These are phyloP conservation scores for Sphagnurus paluster DNA, from an alignment of 1,284 basidiomycete genomes.

Conservation along the genomic window DNA sequence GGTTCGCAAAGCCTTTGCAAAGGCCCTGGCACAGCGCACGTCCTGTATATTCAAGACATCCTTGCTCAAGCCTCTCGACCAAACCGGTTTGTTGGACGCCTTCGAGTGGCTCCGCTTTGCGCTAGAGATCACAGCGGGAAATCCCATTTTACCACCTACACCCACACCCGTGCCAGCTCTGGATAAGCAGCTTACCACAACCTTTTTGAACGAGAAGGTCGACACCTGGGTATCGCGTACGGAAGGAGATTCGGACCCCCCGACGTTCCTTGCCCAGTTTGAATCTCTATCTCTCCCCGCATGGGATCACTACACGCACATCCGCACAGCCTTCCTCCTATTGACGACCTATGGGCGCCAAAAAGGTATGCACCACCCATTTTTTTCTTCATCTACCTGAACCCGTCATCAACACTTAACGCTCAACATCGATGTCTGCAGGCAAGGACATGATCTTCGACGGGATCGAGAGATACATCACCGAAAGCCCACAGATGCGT, in stretches of 20 bases:
- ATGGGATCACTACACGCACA: conserved; percentile 46
- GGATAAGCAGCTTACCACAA: conserved; percentile 18
- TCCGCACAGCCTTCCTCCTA: conserved; percentile 38
- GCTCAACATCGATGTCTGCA: conserved; percentile 15
- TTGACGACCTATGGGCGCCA: conserved; percentile 37
- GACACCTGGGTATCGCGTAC: conserved; percentile 33
- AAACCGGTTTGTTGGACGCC: conserved; percentile 32
- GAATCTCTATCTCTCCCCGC: conserved; percentile 30
- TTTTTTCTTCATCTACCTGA: too few species aligned
- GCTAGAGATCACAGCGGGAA: conserved; percentile 23
- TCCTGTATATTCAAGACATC: conserved; percentile 28
- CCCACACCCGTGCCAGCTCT: conserved; percentile 6
- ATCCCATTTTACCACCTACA: conserved; percentile 1
- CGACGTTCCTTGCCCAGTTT: conserved; percentile 35
- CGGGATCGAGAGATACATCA: conserved; percentile 39
- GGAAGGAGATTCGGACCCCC: conserved; percentile 27
- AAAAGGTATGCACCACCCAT: conserved; percentile 28
- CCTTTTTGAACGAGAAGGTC: conserved; percentile 29
- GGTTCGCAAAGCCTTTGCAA: conserved; percentile 29
- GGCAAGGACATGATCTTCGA: conserved; percentile 41
- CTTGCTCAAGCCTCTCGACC: conserved; percentile 15
- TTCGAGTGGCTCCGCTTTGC: conserved; percentile 38
- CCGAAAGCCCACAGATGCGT: conserved; percentile 32
- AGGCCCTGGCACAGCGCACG: conserved; percentile 22
- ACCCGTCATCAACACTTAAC: not conserved